Evolutionary conservation across 2,329 filamentous ascomycete species (phyloP), one percentile per base, ranked within the genome.

Genomic region (Diaporthe australafricana): DNA sequence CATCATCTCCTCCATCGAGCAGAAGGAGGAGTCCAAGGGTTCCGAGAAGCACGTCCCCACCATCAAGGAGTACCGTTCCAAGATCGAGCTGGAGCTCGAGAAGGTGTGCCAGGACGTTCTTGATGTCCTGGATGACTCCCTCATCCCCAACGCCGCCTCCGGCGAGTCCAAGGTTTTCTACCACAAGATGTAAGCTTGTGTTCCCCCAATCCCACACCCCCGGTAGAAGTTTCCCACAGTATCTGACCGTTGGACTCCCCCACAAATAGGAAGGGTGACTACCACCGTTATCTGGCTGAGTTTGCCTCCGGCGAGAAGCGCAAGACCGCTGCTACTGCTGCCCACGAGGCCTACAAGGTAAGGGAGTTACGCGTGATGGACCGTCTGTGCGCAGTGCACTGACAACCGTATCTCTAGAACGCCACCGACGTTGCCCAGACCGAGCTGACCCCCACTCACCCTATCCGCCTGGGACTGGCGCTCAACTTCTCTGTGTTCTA

Each of bases 131-230:
- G 95, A 98, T 84, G 89, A 98, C 81, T 92, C 91, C 83, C 89
- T 98, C 81, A 98, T 98, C 83, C 95, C 95, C 85, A 96, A 96
- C 86, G 96, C 96, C 82, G 93, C 96, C 86, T 93, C 94, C 77
- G 96, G 96, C 87, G 96, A 98, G 90, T 98, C 95, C 84, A 98
- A 98, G 92, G 96, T 98, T 83, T 98, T 98, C 87, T 98, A 98
- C 89, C 95, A 98, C 93, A 98, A 98, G 92, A 98, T 98, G 96
- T 98, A 88, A 79, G 94, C 42, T 17, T 40, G 17, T 17, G 30
- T 89, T 16, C n/a, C 38, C 52, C 20, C 6, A 32, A 38, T 14
- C 32, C n/a, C 32, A 2, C 20, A 48, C 25, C 30, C 20, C 9
- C 6, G 9, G 3, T 25, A 3, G 6, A 22, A 3, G 12, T 25